Evolutionary conservation across 2,329 filamentous ascomycete genomes (phyloP).

Genomic region (Ophiostoma ulmi): DNA sequence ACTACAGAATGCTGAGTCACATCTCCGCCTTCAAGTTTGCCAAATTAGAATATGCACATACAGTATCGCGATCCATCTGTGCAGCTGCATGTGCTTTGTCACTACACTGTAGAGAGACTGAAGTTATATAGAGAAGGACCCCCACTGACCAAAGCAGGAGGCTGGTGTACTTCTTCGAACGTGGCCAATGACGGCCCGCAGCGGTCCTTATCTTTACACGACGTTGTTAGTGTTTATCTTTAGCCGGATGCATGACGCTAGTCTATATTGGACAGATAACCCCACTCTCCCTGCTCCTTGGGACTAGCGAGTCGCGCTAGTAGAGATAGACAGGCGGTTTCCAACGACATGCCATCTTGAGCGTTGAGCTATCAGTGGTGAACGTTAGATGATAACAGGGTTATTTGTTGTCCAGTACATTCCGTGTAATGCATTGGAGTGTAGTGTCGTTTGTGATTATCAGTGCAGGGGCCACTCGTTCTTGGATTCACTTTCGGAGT

Average conservation of each 20-base stretch:
- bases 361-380: not conserved
- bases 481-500: too few species aligned
- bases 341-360: not conserved
- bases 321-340: not conserved
- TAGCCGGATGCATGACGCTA: not conserved
- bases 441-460: too few species aligned
- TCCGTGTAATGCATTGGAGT: not conserved
- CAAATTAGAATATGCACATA: not conserved
- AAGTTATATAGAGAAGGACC: not conserved
- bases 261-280: rapidly evolving
- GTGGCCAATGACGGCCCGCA: constrained; percentile 26
- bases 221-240: constrained; percentile 25
- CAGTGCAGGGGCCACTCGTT: too few species aligned
- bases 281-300: constrained; percentile 9
- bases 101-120: not conserved
- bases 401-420: too few species aligned
- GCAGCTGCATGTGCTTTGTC: not conserved
- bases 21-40: not conserved
- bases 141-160: not conserved
- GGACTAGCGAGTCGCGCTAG: not conserved
- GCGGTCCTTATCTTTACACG: constrained; percentile 28
- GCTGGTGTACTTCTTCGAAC: not conserved
- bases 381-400: too few species aligned
- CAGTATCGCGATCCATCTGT: not conserved
- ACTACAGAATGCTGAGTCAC: not conserved